A percentile compares a stretch with the other conserved stretches of the same genome.
Evolutionary conservation across 805 yeast genomes (phyloP).

Genomic region (Scheffersomyces amazonensis): DNA sequence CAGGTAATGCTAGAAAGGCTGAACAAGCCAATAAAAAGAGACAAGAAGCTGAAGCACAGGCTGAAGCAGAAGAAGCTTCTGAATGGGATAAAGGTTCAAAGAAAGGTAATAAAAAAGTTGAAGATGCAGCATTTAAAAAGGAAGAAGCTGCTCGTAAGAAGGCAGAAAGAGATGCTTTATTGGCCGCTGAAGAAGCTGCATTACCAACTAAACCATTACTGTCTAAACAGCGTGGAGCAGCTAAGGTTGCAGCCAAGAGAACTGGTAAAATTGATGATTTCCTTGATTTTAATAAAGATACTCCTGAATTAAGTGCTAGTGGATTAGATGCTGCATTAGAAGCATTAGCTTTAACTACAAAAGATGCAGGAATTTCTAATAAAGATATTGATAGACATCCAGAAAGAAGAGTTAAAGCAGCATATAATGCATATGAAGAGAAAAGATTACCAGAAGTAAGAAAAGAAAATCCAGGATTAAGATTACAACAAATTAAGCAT

Average conservation of each 20-base stretch:
- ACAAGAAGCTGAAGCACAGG: slow-evolving; percentile 45
- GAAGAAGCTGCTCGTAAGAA: slow-evolving; percentile 77
- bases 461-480: slow-evolving; percentile 75
- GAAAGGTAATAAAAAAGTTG: slow-evolving; percentile 66
- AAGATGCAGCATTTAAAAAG: slow-evolving; percentile 62
- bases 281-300: slow-evolving; percentile 48
- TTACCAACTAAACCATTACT: slow-evolving; percentile 55
- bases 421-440: slow-evolving; percentile 68
- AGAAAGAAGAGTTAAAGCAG: slow-evolving; percentile 84
- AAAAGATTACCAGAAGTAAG: slow-evolving; percentile 67
- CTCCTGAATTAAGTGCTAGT: slow-evolving; percentile 58
- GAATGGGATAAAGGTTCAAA: slow-evolving; percentile 74
- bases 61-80: slow-evolving; percentile 54
- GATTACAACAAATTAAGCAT: slow-evolving; percentile 76
- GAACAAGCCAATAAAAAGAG: slow-evolving; percentile 59
- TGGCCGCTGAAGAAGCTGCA: slow-evolving; percentile 63
- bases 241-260: slow-evolving; percentile 59
- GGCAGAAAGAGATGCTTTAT: slow-evolving; percentile 73
- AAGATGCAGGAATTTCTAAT: slow-evolving; percentile 51
- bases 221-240: slow-evolving; percentile 63
- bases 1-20: slow-evolving; percentile 66
- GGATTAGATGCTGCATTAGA: slow-evolving; percentile 79
- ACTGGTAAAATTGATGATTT: slow-evolving; percentile 68
- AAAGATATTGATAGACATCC: slow-evolving; percentile 83
- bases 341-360: slow-evolving; percentile 65